Conservation (phyloP, 179 eudicot species). For the Gypsophila paniculata region DNA sequence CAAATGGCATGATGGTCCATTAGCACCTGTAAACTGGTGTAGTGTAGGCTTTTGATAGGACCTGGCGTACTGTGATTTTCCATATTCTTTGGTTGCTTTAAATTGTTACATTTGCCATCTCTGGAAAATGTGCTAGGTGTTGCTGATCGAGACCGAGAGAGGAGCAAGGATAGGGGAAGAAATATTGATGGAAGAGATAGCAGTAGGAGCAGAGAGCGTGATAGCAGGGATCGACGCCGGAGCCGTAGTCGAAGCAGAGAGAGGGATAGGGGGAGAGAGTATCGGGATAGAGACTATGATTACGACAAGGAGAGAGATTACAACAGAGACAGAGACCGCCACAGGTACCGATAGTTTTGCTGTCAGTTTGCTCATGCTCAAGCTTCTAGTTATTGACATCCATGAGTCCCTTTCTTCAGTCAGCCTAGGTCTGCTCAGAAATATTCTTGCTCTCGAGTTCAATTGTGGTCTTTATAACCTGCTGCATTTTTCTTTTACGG, state of each 20-base stretch:
- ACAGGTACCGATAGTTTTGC: slow-evolving; percentile 31
- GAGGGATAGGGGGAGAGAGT: slow-evolving; percentile 49
- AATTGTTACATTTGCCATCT: background rate
- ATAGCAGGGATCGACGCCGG: slow-evolving; percentile 47
- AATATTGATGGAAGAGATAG: slow-evolving; percentile 47
- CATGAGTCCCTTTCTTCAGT: background rate
- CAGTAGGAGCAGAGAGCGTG: slow-evolving; percentile 60
- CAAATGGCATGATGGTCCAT: background rate
- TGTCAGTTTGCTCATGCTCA: background rate
- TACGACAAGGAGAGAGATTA: slow-evolving; percentile 30
- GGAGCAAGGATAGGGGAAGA: slow-evolving; percentile 56
- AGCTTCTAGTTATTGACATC: slow-evolving; percentile 8
- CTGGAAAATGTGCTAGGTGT: slow-evolving; percentile 33
- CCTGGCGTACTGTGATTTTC: background rate
- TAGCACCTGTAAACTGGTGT: background rate
- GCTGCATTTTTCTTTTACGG: background rate
- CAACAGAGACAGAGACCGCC: slow-evolving; percentile 37
- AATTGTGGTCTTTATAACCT: slow-evolving; percentile 5
- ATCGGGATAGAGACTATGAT: slow-evolving; percentile 44
- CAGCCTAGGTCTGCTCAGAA: background rate
- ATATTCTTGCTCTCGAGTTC: background rate
- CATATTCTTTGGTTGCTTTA: background rate
- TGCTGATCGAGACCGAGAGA: slow-evolving; percentile 42
- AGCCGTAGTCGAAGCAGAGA: slow-evolving; percentile 68
- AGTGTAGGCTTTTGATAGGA: background rate